A percentile compares a stretch with the other conserved stretches of the same genome.
Conservation (phyloP, 2,329 filamentous ascomycete species). For the Nigrograna mackinnonii region DNA sequence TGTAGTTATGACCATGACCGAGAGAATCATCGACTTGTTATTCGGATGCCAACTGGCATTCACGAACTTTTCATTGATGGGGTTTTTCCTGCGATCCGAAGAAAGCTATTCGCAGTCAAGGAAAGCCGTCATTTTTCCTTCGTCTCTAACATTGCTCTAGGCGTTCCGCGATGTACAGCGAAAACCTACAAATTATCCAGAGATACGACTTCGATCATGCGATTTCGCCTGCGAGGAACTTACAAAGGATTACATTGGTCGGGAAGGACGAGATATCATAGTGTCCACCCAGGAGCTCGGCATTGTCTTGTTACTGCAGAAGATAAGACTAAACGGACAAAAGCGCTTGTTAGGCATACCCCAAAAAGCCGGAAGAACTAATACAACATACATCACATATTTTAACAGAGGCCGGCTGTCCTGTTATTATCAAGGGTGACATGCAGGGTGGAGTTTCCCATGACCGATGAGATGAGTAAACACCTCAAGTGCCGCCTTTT, state of each 20-base stretch:
- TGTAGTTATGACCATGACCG: constrained; percentile 5
- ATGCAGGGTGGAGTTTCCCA: no score
- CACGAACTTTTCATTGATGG: constrained; percentile 3
- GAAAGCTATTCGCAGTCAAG: constrained; percentile 9
- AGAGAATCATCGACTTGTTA: constrained; percentile 1
- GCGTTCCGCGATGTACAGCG: constrained; percentile 2
- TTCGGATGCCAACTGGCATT: constrained; percentile 2
- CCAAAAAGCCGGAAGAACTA: no score
- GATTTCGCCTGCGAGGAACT: constrained; percentile 9
- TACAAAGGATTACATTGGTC: background rate
- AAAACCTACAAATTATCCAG: constrained; percentile 7
- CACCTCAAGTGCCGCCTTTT: no score
- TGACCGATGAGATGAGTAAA: no score
- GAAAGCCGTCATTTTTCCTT: background rate
- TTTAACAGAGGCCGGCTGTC: no score
- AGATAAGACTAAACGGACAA: background rate
- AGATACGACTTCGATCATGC: constrained; percentile 4
- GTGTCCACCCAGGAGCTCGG: constrained; percentile 10
- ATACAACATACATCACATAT: no score
- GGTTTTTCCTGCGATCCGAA: constrained; percentile 1
- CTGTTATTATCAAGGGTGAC: no score
- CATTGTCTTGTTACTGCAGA: constrained; percentile 12
- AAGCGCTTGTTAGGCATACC: constrained; percentile 7
- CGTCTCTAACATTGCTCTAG: background rate
- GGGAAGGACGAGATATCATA: constrained; percentile 1